These are phyloP conservation scores for Cercospora brassicicola DNA, from an alignment of 2,329 filamentous ascomycete species.

Conservation along the genomic window DNA sequence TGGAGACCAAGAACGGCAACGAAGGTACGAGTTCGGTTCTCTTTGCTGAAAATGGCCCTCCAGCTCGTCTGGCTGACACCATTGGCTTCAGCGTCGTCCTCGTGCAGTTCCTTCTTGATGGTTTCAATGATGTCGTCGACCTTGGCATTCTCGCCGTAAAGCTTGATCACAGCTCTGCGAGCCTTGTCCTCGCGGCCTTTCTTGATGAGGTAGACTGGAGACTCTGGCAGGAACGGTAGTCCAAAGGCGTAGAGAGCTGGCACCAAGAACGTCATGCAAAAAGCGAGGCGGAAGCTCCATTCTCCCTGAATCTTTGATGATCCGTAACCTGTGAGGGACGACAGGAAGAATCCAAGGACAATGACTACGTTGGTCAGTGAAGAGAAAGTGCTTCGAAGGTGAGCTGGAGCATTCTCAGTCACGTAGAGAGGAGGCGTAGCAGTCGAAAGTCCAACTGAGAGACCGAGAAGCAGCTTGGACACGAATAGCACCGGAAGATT, in stretches of 20 bases:
- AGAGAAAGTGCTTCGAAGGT: slow-evolving; percentile 30
- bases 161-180: slow-evolving; percentile 39
- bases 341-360: slow-evolving; percentile 33
- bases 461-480: slow-evolving; percentile 30
- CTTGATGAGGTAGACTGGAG: slow-evolving; percentile 80
- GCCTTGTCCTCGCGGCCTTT: slow-evolving; percentile 64
- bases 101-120: slow-evolving; percentile 28
- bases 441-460: slow-evolving; percentile 32
- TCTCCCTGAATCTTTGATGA: slow-evolving; percentile 29
- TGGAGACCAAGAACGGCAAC: slow-evolving; percentile 32
- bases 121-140: slow-evolving; percentile 26
- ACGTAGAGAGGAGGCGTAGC: slow-evolving; percentile 32
- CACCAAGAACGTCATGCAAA: slow-evolving; percentile 32
- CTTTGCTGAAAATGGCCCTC: slow-evolving; percentile 32
- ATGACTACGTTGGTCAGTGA: slow-evolving; percentile 34
- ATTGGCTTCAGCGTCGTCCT: slow-evolving; percentile 25
- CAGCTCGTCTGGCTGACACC: slow-evolving; percentile 33
- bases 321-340: slow-evolving; percentile 31
- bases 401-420: slow-evolving; percentile 32
- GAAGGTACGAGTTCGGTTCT: slow-evolving; percentile 30
- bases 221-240: slow-evolving; percentile 68
- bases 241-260: slow-evolving; percentile 29
- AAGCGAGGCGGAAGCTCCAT: slow-evolving; percentile 32
- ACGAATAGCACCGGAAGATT: slow-evolving; percentile 37
- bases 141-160: slow-evolving; percentile 27